Conservation (phyloP, 768 basidiomycete genomes). For the Daedaleopsis nitida region DNA sequence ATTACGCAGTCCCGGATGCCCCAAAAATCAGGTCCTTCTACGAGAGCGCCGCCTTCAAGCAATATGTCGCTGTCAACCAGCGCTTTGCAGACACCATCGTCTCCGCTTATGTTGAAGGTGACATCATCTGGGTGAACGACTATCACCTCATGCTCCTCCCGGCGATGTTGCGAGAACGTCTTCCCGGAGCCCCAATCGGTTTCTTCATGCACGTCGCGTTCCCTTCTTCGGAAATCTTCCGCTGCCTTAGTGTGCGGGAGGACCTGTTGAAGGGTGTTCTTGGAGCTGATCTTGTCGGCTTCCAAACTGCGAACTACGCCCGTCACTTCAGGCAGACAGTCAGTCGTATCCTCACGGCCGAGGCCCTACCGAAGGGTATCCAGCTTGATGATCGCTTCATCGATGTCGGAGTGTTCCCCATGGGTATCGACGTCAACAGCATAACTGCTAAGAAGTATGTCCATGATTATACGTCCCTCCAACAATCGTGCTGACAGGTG, state of each 20-base stretch:
- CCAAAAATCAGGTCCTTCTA: conserved; percentile 81
- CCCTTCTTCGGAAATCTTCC: conserved; percentile 93
- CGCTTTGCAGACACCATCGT: conserved; percentile 87
- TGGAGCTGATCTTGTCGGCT: conserved; percentile 91
- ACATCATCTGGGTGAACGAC: conserved; percentile 93
- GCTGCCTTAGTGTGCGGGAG: conserved; percentile 80
- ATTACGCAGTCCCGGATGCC: conserved; percentile 86
- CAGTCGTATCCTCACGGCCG: conserved; percentile 74
- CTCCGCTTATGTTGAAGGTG: conserved; percentile 80
- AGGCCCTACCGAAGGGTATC: conserved; percentile 83
- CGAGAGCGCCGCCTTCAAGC: conserved; percentile 77
- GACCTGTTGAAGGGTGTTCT: conserved; percentile 85
- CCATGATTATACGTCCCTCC: conserved; percentile 2
- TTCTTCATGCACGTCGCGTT: conserved; percentile 99
- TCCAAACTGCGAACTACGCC: conserved; percentile 85
- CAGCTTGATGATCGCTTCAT: conserved; percentile 73
- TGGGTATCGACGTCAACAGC: conserved; percentile 81
- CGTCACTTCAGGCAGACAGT: conserved; percentile 88
- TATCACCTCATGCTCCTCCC: conserved; percentile 97
- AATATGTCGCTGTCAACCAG: conserved; percentile 89
- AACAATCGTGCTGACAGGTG: conserved; percentile 10
- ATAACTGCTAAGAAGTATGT: conserved; percentile 67
- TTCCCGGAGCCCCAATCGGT: conserved; percentile 71
- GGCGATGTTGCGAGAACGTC: conserved; percentile 70
- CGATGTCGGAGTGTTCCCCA: conserved; percentile 86